Percentiles rank a stretch among this genome's conserved stretches.
Evolutionary conservation across 495 filamentous ascomycete species (phyloP).

Genomic region (Terfezia claveryi): DNA sequence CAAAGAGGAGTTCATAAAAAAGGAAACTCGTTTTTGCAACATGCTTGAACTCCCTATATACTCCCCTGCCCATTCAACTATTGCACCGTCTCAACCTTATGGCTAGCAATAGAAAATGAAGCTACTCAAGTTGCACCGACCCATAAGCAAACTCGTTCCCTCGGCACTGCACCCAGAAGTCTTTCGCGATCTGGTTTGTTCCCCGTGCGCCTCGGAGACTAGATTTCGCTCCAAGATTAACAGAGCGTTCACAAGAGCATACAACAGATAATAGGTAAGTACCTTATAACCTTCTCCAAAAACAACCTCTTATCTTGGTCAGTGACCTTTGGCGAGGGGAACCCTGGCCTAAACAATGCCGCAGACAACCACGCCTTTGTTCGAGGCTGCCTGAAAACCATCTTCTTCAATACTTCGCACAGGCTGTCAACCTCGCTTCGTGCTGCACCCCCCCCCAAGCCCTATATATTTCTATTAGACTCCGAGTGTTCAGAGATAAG

Average conservation of each 20-base stretch:
- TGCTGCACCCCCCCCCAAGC: slow-evolving; percentile 49
- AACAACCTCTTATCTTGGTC: slow-evolving; percentile 38
- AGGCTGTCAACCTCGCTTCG: slow-evolving; percentile 60
- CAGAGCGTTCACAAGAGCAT: no score
- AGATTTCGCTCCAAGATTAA: slow-evolving; percentile 19
- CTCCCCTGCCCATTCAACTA: no score
- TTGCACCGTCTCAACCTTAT: no score
- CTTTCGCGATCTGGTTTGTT: slow-evolving; percentile 17
- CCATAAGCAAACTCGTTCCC: slow-evolving; percentile 9
- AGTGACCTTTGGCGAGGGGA: slow-evolving; percentile 41
- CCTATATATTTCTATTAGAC: slow-evolving; percentile 21
- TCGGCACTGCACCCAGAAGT: slow-evolving; percentile 18
- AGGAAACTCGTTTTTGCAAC: no score
- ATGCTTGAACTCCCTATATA: no score
- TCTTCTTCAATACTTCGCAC: slow-evolving; percentile 52
- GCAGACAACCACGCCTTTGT: slow-evolving; percentile 38
- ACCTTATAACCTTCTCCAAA: slow-evolving; percentile 36
- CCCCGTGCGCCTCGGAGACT: slow-evolving; percentile 16
- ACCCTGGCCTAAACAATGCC: slow-evolving; percentile 30
- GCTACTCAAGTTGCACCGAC: not conserved
- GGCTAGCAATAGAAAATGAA: no score
- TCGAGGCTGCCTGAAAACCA: slow-evolving; percentile 41
- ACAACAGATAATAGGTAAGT: not conserved
- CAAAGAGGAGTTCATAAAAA: no score
- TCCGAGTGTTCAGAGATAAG: no score